These are phyloP conservation scores for Hypoxylon sp. DNA, from an alignment of 2,329 filamentous ascomycete genomes.

Conservation along the genomic window DNA sequence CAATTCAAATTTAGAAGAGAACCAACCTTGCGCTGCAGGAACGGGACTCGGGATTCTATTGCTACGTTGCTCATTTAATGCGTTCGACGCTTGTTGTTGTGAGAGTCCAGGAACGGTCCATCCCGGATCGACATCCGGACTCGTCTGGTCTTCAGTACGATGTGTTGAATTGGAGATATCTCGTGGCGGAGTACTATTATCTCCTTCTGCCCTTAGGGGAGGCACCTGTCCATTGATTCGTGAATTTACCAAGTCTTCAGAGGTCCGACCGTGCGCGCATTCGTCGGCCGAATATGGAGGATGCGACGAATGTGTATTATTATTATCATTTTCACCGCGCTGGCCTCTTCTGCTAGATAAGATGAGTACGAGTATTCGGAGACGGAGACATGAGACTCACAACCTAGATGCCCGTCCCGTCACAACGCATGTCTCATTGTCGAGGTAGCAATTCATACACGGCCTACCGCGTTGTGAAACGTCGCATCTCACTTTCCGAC, in stretches of 20 bases:
- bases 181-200: conserved; percentile 25
- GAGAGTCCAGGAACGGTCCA: conserved; percentile 28
- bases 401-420: conserved; percentile 58
- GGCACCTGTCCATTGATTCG: conserved; percentile 47
- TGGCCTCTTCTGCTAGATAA: conserved; percentile 50
- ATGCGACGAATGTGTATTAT: conserved; percentile 50
- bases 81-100: conserved; percentile 25
- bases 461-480: conserved; percentile 63
- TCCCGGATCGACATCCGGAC: conserved; percentile 24
- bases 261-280: conserved; percentile 45
- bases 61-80: conserved; percentile 33
- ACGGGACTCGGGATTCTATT: conserved; percentile 38
- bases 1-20: neutral
- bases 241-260: conserved; percentile 51
- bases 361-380: conserved; percentile 19
- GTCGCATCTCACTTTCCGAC: conserved; percentile 65
- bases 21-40: conserved; percentile 43
- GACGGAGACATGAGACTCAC: conserved; percentile 47
- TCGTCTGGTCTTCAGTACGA: conserved; percentile 24
- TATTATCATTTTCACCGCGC: conserved; percentile 48
- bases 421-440: conserved; percentile 61
- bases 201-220: conserved; percentile 39
- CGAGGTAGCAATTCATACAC: conserved; percentile 66
- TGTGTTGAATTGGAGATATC: conserved; percentile 34
- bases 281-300: conserved; percentile 50